A percentile compares a stretch with the other conserved stretches of the same genome.
These are phyloP conservation scores for Symbiodinium natans DNA, from an alignment of 73 alveolate genomes.

Conservation along the genomic window DNA sequence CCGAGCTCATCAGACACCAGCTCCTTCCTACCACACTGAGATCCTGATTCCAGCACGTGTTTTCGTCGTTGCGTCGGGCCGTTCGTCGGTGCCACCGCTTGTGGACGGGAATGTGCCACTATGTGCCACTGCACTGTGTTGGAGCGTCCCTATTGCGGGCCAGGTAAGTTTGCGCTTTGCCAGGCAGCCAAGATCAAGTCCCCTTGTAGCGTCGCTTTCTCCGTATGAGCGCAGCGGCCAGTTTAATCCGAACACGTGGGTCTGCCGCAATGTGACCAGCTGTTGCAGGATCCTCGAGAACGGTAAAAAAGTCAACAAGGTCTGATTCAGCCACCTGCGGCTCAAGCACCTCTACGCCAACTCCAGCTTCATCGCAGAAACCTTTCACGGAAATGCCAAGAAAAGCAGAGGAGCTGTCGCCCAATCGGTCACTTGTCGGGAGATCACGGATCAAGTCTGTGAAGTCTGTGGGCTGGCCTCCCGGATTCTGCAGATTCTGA, in stretches of 20 bases:
- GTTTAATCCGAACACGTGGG: not conserved
- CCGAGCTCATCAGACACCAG: too few relatives aligned
- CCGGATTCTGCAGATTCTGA: not conserved
- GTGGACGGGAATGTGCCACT: too few relatives aligned
- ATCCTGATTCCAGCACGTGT: too few relatives aligned
- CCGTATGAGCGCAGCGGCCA: not conserved
- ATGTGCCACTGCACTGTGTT: too few relatives aligned
- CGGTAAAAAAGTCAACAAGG: not conserved
- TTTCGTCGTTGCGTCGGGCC: too few relatives aligned
- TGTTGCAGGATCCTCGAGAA: slow-evolving; percentile 6
- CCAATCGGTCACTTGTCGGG: not conserved
- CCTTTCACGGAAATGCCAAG: not conserved
- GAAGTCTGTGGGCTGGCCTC: too few relatives aligned
- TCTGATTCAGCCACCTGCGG: not conserved
- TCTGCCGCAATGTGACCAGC: not conserved
- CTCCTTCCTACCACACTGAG: too few relatives aligned
- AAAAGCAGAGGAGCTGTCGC: not conserved
- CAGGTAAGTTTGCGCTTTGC: too few relatives aligned
- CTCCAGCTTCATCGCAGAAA: slow-evolving; percentile 1
- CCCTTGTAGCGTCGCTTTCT: not conserved
- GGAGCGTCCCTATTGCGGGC: too few relatives aligned
- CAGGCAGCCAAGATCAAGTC: too few relatives aligned
- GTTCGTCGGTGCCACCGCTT: too few relatives aligned
- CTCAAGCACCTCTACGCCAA: not conserved
- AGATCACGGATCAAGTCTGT: not conserved